phyloP scores from a whole-genome alignment of 257 asterid genomes.

The Ballota nigra region DNA sequence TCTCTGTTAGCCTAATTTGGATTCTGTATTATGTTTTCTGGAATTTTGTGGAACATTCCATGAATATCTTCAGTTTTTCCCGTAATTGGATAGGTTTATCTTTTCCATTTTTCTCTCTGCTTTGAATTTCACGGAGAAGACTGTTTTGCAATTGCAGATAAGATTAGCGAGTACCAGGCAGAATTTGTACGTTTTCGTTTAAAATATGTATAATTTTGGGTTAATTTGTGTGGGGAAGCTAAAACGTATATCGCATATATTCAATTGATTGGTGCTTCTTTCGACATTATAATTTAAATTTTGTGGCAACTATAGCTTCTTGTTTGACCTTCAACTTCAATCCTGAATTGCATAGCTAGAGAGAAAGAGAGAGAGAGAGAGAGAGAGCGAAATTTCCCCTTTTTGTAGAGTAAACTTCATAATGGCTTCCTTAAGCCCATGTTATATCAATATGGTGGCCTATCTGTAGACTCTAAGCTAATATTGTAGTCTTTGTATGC shows the following conservation, averaged over 20 bases:
- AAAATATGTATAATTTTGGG: background rate
- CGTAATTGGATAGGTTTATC: background rate
- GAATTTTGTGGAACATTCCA: background rate
- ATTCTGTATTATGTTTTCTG: background rate
- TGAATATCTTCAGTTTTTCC: background rate
- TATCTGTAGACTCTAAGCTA: background rate
- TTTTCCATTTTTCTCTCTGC: background rate
- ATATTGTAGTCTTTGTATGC: too few species aligned
- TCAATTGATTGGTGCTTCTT: background rate
- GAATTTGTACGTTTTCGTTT: background rate
- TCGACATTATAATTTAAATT: background rate
- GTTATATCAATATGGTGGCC: background rate
- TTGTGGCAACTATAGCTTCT: background rate
- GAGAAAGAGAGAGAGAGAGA: background rate
- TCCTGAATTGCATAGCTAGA: background rate
- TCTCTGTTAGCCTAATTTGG: too few species aligned
- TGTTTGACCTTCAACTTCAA: slow-evolving; percentile 10
- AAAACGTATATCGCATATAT: background rate
- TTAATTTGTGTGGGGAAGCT: background rate
- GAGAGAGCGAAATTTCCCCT: background rate
- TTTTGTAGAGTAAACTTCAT: background rate
- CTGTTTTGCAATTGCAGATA: background rate
- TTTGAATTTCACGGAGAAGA: background rate
- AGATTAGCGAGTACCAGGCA: background rate
- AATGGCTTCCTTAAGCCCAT: too few species aligned